Evolutionary conservation across 371 early-diverging fungal species (phyloP).

Genomic region (Sporodiniella umbellata): DNA sequence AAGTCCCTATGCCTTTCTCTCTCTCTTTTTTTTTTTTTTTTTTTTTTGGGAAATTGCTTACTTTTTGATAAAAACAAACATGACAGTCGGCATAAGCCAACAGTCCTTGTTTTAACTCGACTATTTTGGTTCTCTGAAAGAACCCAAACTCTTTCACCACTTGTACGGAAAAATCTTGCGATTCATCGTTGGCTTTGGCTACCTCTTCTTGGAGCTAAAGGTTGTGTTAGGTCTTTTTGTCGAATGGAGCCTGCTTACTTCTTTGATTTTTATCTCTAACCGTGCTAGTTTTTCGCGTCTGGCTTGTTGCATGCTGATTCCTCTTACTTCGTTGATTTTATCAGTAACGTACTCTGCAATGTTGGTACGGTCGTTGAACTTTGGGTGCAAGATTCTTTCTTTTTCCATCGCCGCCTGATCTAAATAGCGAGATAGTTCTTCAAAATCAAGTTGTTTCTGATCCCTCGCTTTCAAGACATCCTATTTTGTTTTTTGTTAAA

Average conservation of each 20-base stretch:
- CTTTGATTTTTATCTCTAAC: conserved; percentile 68
- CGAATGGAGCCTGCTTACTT: conserved; percentile 44
- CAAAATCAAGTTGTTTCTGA: conserved; percentile 93
- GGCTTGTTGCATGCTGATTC: conserved; percentile 78
- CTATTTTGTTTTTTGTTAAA: conserved; percentile 34
- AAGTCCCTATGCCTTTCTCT: conserved; percentile 38
- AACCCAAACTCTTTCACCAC: conserved; percentile 79
- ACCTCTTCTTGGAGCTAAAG: conserved; percentile 76
- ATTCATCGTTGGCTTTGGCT: conserved; percentile 62
- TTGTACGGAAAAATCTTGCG: conserved; percentile 72
- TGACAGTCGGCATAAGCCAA: conserved; percentile 73
- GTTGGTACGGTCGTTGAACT: conserved; percentile 34
- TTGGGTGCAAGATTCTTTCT: conserved; percentile 55
- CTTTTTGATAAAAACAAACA: conserved; percentile 64
- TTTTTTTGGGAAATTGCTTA: too few species aligned
- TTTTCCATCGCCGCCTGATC: conserved; percentile 62
- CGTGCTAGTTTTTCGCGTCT: conserved; percentile 72
- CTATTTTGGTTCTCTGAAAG: conserved; percentile 71
- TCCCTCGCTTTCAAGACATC: conserved; percentile 80
- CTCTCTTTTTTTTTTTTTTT: conserved; percentile 61
- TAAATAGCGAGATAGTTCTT: conserved; percentile 78
- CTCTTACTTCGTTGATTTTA: conserved; percentile 86
- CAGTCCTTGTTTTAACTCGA: conserved; percentile 77
- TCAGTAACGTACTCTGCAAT: conserved; percentile 81
- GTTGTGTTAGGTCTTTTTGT: not conserved